These are phyloP conservation scores for Pseudogymnoascus sp. DNA, from an alignment of 2,329 filamentous ascomycete genomes.

Conservation along the genomic window DNA sequence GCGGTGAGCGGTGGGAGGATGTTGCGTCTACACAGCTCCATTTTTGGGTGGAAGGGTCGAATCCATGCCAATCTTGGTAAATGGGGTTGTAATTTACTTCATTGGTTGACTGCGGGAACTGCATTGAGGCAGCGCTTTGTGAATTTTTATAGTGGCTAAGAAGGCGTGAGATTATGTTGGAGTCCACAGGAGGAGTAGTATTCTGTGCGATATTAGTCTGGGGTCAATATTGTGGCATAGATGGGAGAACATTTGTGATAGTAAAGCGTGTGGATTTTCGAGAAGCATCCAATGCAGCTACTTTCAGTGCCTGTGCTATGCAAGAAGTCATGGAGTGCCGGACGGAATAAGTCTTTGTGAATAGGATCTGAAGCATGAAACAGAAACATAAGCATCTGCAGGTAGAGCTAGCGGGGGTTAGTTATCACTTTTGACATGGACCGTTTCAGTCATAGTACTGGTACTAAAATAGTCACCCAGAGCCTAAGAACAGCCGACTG, in stretches of 20 bases:
- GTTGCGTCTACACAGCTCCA: not conserved
- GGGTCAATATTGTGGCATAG: not conserved
- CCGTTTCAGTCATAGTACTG: not conserved
- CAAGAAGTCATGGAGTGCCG: not conserved
- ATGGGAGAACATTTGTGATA: not conserved
- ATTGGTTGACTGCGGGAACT: not conserved
- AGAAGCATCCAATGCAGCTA: not conserved
- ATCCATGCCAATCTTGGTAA: not conserved
- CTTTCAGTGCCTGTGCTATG: not conserved
- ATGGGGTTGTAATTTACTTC: not conserved
- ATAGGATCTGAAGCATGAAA: not conserved
- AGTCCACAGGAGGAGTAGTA: not conserved
- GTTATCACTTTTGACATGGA: slow-evolving; percentile 3
- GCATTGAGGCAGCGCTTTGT: not conserved
- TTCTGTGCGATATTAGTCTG: not conserved
- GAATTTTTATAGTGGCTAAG: not conserved
- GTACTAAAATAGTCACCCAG: not conserved
- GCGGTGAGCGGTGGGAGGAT: not conserved
- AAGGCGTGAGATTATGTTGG: not conserved
- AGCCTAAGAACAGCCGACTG: not conserved
- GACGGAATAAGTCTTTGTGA: not conserved
- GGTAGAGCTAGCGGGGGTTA: not conserved
- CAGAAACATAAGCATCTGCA: not conserved
- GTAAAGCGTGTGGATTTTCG: not conserved
- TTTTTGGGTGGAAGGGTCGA: not conserved